Conservation (phyloP, 2,329 filamentous ascomycete genomes). For the Ascosphaera acerosa region DNA sequence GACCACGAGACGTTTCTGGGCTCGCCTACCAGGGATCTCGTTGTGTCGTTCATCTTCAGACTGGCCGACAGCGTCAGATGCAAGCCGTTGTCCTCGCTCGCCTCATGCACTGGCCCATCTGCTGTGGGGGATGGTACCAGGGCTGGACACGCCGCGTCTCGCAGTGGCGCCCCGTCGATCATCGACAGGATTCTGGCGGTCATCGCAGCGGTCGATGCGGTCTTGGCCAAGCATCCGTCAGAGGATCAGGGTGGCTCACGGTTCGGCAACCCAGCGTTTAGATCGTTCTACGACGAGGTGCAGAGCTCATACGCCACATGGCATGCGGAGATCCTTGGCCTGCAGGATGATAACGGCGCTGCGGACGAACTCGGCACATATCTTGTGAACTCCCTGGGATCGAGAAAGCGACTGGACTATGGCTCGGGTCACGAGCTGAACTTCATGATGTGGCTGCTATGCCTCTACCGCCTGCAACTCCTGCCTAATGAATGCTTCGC, state of each 20-base stretch:
- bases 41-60: conserved; percentile 65
- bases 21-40: conserved; percentile 48
- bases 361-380: conserved; percentile 55
- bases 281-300: conserved; percentile 40
- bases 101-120: conserved; percentile 29
- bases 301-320: conserved; percentile 15
- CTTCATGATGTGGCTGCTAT: conserved; percentile 91
- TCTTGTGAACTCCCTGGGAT: conserved; percentile 62
- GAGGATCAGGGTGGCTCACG: conserved; percentile 69
- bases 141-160: too few relatives aligned
- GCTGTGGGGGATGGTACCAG: conserved; percentile 9
- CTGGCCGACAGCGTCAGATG: conserved; percentile 61
- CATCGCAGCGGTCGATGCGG: conserved; percentile 39
- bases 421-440: conserved; percentile 94
- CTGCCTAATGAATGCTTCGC: conserved; percentile 42
- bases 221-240: conserved; percentile 47
- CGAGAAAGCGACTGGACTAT: conserved; percentile 73
- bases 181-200: conserved; percentile 42
- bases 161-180: conserved; percentile 17
- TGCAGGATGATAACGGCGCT: conserved; percentile 20
- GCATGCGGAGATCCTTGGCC: conserved; percentile 17
- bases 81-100: conserved; percentile 35
- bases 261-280: conserved; percentile 86
- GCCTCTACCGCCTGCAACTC: conserved; percentile 53
- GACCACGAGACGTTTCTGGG: conserved; percentile 64